Conservation (phyloP, 2,329 filamentous ascomycete genomes). For the Phaeosphaeriaceae sp. region DNA sequence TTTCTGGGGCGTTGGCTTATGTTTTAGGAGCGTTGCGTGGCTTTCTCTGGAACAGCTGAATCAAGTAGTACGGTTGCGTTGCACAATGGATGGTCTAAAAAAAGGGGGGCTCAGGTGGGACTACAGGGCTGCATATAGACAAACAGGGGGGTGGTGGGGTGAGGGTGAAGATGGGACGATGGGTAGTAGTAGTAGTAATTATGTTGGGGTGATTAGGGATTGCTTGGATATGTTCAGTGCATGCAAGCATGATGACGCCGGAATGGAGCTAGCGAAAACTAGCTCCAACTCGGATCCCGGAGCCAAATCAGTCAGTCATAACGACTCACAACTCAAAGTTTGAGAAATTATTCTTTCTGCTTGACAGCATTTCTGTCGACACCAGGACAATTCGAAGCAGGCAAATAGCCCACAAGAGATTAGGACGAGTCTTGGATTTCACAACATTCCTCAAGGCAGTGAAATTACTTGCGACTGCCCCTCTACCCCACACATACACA, state of each 20-base stretch:
- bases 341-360: not conserved
- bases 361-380: not conserved
- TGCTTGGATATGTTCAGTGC: not conserved
- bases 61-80: not conserved
- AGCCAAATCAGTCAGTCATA: not conserved
- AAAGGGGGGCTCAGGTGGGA: not conserved
- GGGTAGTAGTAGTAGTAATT: no score
- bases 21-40: slow-evolving; percentile 6
- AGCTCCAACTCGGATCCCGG: slow-evolving; percentile 2
- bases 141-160: not conserved
- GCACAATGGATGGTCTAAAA: not conserved
- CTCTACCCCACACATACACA: slow-evolving; percentile 28
- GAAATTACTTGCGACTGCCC: slow-evolving; percentile 15
- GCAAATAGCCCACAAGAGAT: no score
- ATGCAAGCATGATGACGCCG: slow-evolving; percentile 7
- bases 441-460: no score
- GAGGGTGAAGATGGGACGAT: not conserved
- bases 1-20: slow-evolving; percentile 12
- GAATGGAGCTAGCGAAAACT: slow-evolving; percentile 1
- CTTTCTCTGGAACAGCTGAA: slow-evolving; percentile 3
- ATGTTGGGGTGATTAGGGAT: slow-evolving; percentile 1
- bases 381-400: not conserved
- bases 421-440: no score
- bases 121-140: not conserved
- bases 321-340: slow-evolving; percentile 2